phyloP scores from a whole-genome alignment of 164 flowering plant genomes.

The Vitis riparia region DNA sequence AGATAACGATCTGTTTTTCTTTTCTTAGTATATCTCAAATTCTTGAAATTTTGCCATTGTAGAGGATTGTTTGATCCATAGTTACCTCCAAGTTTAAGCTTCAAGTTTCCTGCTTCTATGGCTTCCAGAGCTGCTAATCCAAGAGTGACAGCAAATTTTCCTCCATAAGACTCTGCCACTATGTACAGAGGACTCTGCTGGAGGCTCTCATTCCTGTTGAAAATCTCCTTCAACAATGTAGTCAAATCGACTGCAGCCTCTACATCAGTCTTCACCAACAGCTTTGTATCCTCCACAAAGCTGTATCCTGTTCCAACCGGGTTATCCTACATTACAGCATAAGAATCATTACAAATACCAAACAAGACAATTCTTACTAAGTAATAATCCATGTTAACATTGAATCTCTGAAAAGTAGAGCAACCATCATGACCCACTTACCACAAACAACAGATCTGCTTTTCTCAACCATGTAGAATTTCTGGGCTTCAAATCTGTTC shows the following conservation, averaged over 20 bases:
- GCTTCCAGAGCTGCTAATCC: constrained; percentile 66
- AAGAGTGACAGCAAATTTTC: constrained; percentile 80
- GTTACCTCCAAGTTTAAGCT: constrained; percentile 81
- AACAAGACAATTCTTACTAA: neutral
- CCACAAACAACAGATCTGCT: constrained; percentile 63
- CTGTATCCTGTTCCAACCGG: constrained; percentile 96
- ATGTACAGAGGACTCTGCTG: constrained; percentile 71
- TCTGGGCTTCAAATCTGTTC: constrained; percentile 41
- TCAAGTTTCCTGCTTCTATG: constrained; percentile 60
- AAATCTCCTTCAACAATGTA: constrained; percentile 51
- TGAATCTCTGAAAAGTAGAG: neutral
- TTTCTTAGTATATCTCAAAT: no score
- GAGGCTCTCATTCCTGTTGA: constrained; percentile 48
- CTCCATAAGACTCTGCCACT: constrained; percentile 94
- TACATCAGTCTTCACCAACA: constrained; percentile 73
- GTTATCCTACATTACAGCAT: constrained; percentile 51
- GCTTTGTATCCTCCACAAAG: constrained; percentile 60
- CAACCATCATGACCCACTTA: constrained; percentile 5
- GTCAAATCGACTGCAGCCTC: constrained; percentile 82
- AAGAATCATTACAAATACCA: neutral
- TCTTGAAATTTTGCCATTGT: no score
- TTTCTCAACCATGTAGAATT: constrained; percentile 55
- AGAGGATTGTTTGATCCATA: neutral
- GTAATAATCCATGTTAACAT: neutral
- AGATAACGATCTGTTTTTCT: no score